Evolutionary conservation across 345 rosid genomes (phyloP).

Genomic region (Gossypium longicalyx): DNA sequence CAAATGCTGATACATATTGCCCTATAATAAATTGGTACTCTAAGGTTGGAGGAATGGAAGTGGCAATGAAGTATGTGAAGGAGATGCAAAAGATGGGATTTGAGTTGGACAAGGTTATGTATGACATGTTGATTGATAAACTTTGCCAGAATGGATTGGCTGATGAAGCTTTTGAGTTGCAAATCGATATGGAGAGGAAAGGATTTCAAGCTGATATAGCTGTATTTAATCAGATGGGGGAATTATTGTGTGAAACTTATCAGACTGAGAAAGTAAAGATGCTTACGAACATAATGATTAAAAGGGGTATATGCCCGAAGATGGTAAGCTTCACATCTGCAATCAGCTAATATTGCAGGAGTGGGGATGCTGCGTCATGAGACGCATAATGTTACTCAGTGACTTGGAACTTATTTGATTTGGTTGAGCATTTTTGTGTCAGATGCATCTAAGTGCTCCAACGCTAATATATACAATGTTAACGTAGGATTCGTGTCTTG

Average conservation of each 20-base stretch:
- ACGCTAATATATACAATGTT: not conserved
- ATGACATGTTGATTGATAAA: constrained; percentile 29
- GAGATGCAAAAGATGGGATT: constrained; percentile 41
- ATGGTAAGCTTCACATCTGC: constrained; percentile 4
- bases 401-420: not conserved
- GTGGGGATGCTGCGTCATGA: not conserved
- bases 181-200: constrained; percentile 33
- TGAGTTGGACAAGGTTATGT: constrained; percentile 33
- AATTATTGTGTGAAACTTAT: constrained; percentile 23
- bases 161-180: constrained; percentile 31
- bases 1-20: constrained; percentile 42
- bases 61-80: constrained; percentile 25
- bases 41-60: constrained; percentile 32
- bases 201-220: constrained; percentile 28
- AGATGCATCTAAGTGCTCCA: not conserved
- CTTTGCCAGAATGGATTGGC: constrained; percentile 36
- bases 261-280: constrained; percentile 25
- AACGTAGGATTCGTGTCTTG: not conserved
- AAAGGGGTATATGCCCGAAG: constrained; percentile 26
- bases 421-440: not conserved
- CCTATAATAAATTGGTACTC: constrained; percentile 39
- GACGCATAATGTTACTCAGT: not conserved
- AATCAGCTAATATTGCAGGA: not conserved
- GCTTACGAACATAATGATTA: constrained; percentile 30
- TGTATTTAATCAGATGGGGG: constrained; percentile 17